Evolutionary conservation across 2,329 filamentous ascomycete species (phyloP), one percentile per base, ranked within the genome.

Genomic region (Aaosphaeria arxii): DNA sequence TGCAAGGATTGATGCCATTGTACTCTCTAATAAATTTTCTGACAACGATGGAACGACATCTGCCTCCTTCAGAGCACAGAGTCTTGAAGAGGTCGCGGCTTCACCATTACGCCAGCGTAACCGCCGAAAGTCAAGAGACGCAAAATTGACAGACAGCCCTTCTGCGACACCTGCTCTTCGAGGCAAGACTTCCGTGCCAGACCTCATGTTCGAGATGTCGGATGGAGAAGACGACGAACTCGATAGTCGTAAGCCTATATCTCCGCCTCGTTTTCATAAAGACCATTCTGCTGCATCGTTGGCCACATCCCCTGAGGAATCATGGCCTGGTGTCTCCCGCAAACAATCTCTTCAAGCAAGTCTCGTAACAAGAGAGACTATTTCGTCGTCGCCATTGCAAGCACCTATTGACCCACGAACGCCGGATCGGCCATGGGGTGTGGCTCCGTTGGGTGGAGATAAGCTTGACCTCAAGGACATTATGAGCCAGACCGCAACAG

Each of bases 151-250:
- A 1, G 81, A 76, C 47, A 84, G 84, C 53, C 82, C 83, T 51
- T 76, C 78, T 0, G 77, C 81, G 44, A 89, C 84, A 47, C 89
- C 90, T 1, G 77, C 74, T 13, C 74, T 94, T 40, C 85, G 82
- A 46, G 78, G 86, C 1, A 90, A 84, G 59, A 79, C 78, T 17
- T 91, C 87, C 0, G 75, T 79, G 1, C 79, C 78, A 35, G 91
- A 96, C 57, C 78, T 96, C 46, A 95, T 96, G 69, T 96, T 96
- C 63, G 84, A 89, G 55, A 96, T 96, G 91, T 92, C 96, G 49
- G 91, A 95, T 35, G 89, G 91, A 40, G 79, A 78, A 48, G 54
- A 68, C 11, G 61, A 62, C 5, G 49, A 54, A 3, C 43, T 47
- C 3, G 50, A 45, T 7, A 6, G 39, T 5, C 7, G 42, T 1